Conservation (phyloP, 2,329 filamentous ascomycete genomes). For the Sporothrix dimorphospora region DNA sequence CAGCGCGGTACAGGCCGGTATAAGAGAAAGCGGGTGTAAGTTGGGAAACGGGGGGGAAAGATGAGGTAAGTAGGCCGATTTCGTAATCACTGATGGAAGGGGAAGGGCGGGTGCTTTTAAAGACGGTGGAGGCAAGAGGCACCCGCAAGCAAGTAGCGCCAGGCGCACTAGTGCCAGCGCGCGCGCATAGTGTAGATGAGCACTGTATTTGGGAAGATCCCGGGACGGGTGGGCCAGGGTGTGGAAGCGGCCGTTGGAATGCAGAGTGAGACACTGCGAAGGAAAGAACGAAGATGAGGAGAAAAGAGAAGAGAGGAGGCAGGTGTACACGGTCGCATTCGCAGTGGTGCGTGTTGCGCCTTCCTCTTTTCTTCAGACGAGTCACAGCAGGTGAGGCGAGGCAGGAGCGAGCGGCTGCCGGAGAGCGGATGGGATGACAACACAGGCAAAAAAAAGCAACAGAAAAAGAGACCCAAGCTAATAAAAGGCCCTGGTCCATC, state of each 20-base stretch:
- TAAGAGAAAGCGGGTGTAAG: constrained; percentile 28
- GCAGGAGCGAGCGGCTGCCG: neutral
- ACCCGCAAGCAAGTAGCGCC: constrained; percentile 5
- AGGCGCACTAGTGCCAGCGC: constrained; percentile 26
- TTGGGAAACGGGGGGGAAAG: constrained; percentile 30
- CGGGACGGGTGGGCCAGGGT: constrained; percentile 5
- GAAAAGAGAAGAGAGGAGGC: neutral
- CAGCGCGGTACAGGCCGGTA: constrained; percentile 17
- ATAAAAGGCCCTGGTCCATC: neutral
- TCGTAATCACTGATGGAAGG: constrained; percentile 33
- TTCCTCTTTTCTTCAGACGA: constrained; percentile 1
- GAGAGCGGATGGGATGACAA: neutral
- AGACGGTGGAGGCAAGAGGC: constrained; percentile 23
- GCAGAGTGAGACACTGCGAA: constrained; percentile 14
- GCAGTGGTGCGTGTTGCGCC: neutral
- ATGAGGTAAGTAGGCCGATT: constrained; percentile 35
- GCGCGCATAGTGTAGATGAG: constrained; percentile 16
- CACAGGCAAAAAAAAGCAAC: neutral
- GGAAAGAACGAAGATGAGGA: neutral
- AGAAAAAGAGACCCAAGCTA: constrained; percentile 7
- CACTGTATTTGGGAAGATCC: constrained; percentile 19
- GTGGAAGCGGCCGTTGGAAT: constrained; percentile 20
- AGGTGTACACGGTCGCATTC: neutral
- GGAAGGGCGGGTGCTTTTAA: constrained; percentile 32
- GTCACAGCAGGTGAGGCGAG: neutral